Evolutionary conservation across 2,329 filamentous ascomycete species (phyloP), one percentile per base, ranked within the genome.

Genomic region (Aspergillus sergii): DNA sequence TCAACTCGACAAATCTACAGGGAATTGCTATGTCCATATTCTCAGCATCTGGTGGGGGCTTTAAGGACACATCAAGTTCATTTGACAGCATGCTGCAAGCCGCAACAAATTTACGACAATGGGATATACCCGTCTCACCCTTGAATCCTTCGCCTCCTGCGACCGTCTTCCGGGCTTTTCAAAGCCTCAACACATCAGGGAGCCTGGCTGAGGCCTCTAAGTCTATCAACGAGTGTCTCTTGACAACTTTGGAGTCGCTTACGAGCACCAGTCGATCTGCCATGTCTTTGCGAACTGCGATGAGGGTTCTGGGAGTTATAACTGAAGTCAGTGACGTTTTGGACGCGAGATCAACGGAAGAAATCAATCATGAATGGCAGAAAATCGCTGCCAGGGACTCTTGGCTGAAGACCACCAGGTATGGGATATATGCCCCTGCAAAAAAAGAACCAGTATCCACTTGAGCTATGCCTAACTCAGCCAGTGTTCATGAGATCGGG

Each of bases 341-440:
- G 6, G 85, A 86, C 58, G 85, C 89, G 8, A 76, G 82, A 11
- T 86, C 86, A 56, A 78, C 83, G 2, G 75, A 85, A 0, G 86
- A 93, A 53, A 77, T 96, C 43, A 81, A 88, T 34, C 81, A 83
- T 32, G 81, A 88, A 30, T 85, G 93, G 74, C 74, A 82, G 19
- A 84, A 83, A 51, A 91, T 97, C 71, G 85, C 88, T 65, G 76
- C 75, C 14, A 87, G 93, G 34, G 85, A 88, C 21, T 81, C 82
- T 50, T 97, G 93, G 94, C 93, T 97, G 88, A 88, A 89, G 72
- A 90, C 88, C 65, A 92, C 91, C 74, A 86, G 89, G 91, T 93
- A 83, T 80, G 87, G 10, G 7, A 51, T 2, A 12, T 16, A 51
- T n/a, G 21, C 16, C 21, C 16, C 28, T 21, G 26, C 48, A 51